A percentile compares a stretch with the other conserved stretches of the same genome.
These are phyloP conservation scores for Podospora conica DNA, from an alignment of 495 filamentous ascomycete genomes.

Conservation along the genomic window DNA sequence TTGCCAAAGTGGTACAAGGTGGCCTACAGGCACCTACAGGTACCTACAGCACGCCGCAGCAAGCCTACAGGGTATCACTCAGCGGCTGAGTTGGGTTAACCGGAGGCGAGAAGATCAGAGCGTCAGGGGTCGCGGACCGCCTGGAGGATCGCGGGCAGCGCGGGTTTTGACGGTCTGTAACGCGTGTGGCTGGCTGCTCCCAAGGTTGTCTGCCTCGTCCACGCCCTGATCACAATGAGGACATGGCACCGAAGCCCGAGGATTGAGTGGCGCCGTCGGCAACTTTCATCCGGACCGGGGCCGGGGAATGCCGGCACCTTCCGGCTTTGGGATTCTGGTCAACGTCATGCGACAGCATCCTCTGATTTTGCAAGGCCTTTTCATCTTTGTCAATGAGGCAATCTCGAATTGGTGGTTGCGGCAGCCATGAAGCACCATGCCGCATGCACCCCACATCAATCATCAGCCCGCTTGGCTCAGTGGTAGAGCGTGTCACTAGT, in stretches of 20 bases:
- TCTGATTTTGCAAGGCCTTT: too few species aligned
- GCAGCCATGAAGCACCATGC: neutral
- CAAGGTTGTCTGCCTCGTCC: neutral
- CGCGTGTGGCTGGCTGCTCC: neutral
- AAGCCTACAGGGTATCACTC: too few species aligned
- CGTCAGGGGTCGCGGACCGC: neutral
- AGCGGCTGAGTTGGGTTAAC: too few species aligned
- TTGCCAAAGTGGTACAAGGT: too few species aligned
- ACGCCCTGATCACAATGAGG: neutral
- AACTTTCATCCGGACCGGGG: neutral
- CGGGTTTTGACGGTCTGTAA: neutral
- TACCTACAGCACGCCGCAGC: too few species aligned
- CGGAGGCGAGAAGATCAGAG: too few species aligned
- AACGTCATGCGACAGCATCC: neutral
- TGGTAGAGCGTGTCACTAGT: slow-evolving; percentile 13
- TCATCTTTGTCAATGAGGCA: too few species aligned
- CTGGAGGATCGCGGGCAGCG: neutral
- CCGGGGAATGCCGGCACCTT: neutral
- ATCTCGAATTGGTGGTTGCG: neutral
- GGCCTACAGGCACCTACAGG: too few species aligned
- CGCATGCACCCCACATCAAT: neutral
- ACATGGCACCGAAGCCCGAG: too few species aligned
- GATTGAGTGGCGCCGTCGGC: neutral
- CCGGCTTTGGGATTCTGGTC: neutral
- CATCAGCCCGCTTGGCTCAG: slow-evolving; percentile 13